A percentile compares a stretch with the other conserved stretches of the same genome.
These are phyloP conservation scores for Pleurotus platypus DNA, from an alignment of 768 basidiomycete species.

Conservation along the genomic window DNA sequence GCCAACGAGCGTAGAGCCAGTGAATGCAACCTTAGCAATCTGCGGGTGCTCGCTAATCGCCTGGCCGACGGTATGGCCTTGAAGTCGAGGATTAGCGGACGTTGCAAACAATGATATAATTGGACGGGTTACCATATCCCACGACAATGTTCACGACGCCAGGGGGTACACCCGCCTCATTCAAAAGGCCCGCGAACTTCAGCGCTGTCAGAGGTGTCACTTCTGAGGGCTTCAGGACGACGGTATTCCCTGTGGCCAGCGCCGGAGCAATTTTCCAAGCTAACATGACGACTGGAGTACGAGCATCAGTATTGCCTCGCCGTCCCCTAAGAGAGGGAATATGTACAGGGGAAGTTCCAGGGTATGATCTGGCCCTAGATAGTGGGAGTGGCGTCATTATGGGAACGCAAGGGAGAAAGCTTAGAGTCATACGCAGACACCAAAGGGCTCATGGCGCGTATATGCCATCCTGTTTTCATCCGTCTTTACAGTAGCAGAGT, in stretches of 20 bases:
- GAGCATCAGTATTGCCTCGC: background rate
- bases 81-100: background rate
- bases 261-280: slow-evolving; percentile 74
- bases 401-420: background rate
- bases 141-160: slow-evolving; percentile 73
- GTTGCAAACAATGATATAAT: background rate
- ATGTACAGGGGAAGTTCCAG: slow-evolving; percentile 44
- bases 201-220: slow-evolving; percentile 69
- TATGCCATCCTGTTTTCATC: slow-evolving; percentile 44
- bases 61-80: slow-evolving; percentile 51
- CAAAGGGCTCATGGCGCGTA: slow-evolving; percentile 60
- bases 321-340: background rate
- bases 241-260: slow-evolving; percentile 69
- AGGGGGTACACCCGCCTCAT: slow-evolving; percentile 72
- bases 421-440: slow-evolving; percentile 33
- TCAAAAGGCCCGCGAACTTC: slow-evolving; percentile 43
- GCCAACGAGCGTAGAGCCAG: slow-evolving; percentile 71
- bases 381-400: background rate
- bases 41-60: slow-evolving; percentile 63
- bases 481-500: slow-evolving; percentile 19
- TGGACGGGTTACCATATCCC: slow-evolving; percentile 48
- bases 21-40: slow-evolving; percentile 76
- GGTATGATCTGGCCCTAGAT: slow-evolving; percentile 47
- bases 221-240: slow-evolving; percentile 79
- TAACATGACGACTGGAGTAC: slow-evolving; percentile 48